These are phyloP conservation scores for Hygrophila difformis DNA, from an alignment of 257 asterid species.

Conservation along the genomic window DNA sequence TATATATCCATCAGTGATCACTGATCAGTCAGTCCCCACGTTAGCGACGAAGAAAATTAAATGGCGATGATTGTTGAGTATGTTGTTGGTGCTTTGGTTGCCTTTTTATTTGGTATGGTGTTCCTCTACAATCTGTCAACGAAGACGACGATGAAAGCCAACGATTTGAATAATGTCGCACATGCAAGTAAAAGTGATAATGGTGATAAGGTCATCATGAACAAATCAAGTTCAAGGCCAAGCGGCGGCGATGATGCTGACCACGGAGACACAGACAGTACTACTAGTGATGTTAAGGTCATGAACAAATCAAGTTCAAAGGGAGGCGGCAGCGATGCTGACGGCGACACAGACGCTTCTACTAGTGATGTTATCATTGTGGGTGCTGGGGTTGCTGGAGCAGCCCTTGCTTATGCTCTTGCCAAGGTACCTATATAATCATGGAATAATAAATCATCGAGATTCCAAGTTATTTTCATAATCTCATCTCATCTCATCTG, in stretches of 20 bases:
- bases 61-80: conserved; percentile 47
- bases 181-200: background rate
- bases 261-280: conserved; percentile 20
- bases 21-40: too few relatives aligned
- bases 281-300: too few relatives aligned
- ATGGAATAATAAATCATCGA: too few relatives aligned
- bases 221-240: conserved; percentile 9
- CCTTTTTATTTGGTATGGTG: conserved; percentile 36
- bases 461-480: too few relatives aligned
- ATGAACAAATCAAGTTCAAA: conserved; percentile 17
- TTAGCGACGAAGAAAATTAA: too few relatives aligned
- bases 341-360: too few relatives aligned
- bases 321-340: conserved; percentile 25
- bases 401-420: conserved; percentile 60
- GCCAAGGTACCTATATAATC: conserved; percentile 74
- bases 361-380: conserved; percentile 55
- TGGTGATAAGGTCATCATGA: too few relatives aligned
- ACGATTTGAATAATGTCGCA: conserved; percentile 22
- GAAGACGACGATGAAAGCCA: conserved; percentile 20
- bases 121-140: conserved; percentile 32
- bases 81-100: conserved; percentile 37
- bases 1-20: too few relatives aligned
- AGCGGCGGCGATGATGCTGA: conserved; percentile 17
- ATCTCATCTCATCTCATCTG: too few relatives aligned
- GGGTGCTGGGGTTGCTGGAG: conserved; percentile 78